Conservation (phyloP, 192 early-diverging fungal species). For the Rhizophagus clarus region DNA sequence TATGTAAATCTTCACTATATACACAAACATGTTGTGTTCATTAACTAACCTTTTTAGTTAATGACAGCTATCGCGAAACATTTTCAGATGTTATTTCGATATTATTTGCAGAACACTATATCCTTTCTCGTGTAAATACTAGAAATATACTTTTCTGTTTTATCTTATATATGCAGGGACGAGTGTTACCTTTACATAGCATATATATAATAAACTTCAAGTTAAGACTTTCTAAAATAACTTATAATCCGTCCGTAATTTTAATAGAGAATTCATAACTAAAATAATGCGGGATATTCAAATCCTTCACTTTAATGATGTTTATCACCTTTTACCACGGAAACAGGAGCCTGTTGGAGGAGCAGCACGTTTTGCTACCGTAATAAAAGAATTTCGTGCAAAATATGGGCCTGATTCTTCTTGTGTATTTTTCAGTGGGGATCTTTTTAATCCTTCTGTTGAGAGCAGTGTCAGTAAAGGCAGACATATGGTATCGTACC, state of each 20-base stretch:
- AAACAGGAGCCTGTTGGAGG: conserved; percentile 64
- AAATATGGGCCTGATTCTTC: conserved; percentile 32
- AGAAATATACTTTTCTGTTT: too few relatives aligned
- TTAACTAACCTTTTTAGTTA: too few relatives aligned
- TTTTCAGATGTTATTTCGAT: too few relatives aligned
- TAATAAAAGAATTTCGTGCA: conserved; percentile 44
- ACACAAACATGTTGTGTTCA: too few relatives aligned
- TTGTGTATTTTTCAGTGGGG: conserved; percentile 65
- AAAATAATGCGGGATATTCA: conserved; percentile 35
- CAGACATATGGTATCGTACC: conserved; percentile 54
- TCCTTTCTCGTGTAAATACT: neutral
- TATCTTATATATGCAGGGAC: too few relatives aligned
- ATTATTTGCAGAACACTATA: too few relatives aligned
- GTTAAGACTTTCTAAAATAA: neutral
- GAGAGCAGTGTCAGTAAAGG: conserved; percentile 68
- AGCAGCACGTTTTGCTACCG: conserved; percentile 59
- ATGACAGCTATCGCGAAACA: too few relatives aligned
- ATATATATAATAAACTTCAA: too few relatives aligned
- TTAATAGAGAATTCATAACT: too few relatives aligned
- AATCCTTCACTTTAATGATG: conserved; percentile 69
- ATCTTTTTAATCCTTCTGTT: conserved; percentile 68
- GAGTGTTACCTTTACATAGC: too few relatives aligned
- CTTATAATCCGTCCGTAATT: too few relatives aligned
- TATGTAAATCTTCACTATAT: too few relatives aligned
- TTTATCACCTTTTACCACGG: conserved; percentile 57